Evolutionary conservation across 164 flowering plant species (phyloP).

Genomic region (Liquidambar formosana): DNA sequence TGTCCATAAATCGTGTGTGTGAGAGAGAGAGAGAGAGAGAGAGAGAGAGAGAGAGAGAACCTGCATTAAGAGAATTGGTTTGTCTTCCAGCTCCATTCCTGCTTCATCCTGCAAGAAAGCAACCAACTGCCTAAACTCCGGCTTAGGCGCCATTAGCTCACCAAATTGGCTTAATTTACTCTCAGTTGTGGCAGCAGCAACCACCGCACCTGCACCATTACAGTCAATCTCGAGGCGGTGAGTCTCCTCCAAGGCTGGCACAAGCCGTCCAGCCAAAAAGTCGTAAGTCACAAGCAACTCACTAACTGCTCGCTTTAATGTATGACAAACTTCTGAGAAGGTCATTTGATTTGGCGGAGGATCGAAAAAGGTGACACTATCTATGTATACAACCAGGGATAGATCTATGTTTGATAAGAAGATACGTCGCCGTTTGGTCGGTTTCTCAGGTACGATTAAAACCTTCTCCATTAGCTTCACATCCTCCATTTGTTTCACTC

Average conservation of each 20-base stretch:
- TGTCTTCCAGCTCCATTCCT: constrained; percentile 19
- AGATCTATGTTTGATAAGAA: constrained; percentile 34
- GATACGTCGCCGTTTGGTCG: constrained; percentile 13
- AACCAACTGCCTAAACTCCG: constrained; percentile 21
- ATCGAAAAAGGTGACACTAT: constrained; percentile 22
- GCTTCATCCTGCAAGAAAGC: constrained; percentile 20
- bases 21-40: too few species aligned
- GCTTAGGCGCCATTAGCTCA: constrained; percentile 22
- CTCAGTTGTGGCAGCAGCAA: constrained; percentile 22
- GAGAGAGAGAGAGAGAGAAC: constrained; percentile 3
- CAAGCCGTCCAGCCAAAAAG: constrained; percentile 27
- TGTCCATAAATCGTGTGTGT: too few species aligned
- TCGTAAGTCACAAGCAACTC: constrained; percentile 24
- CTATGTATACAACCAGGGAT: constrained; percentile 22
- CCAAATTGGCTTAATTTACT: constrained; percentile 20
- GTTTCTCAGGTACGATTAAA: constrained; percentile 2
- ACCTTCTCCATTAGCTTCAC: constrained; percentile 15
- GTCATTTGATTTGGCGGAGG: constrained; percentile 8
- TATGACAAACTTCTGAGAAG: constrained; percentile 11
- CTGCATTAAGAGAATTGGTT: constrained; percentile 26
- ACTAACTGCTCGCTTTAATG: constrained; percentile 5
- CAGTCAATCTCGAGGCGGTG: constrained; percentile 27
- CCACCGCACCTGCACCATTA: constrained; percentile 27
- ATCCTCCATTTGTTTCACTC: constrained; percentile 3
- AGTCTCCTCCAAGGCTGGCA: constrained; percentile 2